These are phyloP conservation scores for Cicer cuneatum DNA, from an alignment of 306 rosid genomes.

Conservation along the genomic window DNA sequence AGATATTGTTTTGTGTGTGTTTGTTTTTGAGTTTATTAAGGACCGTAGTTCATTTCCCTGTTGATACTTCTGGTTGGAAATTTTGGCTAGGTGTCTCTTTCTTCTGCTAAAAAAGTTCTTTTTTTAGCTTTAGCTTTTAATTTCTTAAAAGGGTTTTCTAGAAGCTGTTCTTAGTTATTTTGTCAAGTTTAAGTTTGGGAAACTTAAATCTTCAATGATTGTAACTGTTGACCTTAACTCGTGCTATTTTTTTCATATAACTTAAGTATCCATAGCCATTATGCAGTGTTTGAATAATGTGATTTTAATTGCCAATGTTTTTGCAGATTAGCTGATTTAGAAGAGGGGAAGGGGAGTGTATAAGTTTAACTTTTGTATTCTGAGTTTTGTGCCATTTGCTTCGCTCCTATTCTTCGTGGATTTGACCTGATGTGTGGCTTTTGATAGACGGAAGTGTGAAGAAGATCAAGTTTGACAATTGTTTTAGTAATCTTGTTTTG, in stretches of 20 bases:
- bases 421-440: constrained; percentile 41
- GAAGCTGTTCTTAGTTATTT: constrained; percentile 22
- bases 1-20: neutral
- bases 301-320: constrained; percentile 30
- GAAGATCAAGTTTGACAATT: constrained; percentile 37
- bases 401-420: constrained; percentile 33
- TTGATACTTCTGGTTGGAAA: neutral
- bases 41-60: neutral
- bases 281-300: neutral
- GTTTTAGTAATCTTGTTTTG: constrained; percentile 22
- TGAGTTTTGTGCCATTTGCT: neutral
- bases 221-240: constrained; percentile 34
- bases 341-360: constrained; percentile 22
- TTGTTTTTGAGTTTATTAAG: constrained; percentile 4
- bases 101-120: neutral
- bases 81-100: constrained; percentile 6
- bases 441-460: constrained; percentile 30
- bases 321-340: constrained; percentile 56
- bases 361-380: constrained; percentile 32
- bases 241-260: neutral
- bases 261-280: constrained; percentile 8
- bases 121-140: neutral
- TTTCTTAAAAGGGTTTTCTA: constrained; percentile 6
- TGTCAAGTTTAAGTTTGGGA: constrained; percentile 22
- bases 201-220: constrained; percentile 26